A percentile compares a stretch with the other conserved stretches of the same genome.
These are phyloP conservation scores for Zygotorulaspora chibaensis DNA, from an alignment of 805 yeast genomes.

Conservation along the genomic window DNA sequence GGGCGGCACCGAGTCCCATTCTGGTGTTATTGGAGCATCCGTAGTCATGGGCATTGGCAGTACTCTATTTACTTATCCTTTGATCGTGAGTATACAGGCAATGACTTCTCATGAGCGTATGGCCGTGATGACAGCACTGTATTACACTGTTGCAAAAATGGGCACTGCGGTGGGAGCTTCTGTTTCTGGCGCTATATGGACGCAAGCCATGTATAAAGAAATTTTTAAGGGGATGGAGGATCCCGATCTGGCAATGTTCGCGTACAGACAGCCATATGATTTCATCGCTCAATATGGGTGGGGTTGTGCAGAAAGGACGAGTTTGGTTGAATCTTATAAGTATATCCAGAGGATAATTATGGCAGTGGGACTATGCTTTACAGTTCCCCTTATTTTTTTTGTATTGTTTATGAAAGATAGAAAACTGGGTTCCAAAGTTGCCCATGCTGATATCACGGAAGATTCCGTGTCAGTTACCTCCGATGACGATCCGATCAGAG, in stretches of 20 bases:
- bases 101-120: slow-evolving; percentile 60
- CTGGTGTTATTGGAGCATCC: slow-evolving; percentile 63
- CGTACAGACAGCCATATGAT: slow-evolving; percentile 51
- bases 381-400: slow-evolving; percentile 25
- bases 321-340: slow-evolving; percentile 54
- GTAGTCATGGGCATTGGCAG: slow-evolving; percentile 67
- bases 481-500: slow-evolving; percentile 23
- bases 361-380: slow-evolving; percentile 36
- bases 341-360: slow-evolving; percentile 56
- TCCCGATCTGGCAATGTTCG: slow-evolving; percentile 39
- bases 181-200: slow-evolving; percentile 74
- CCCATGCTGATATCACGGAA: slow-evolving; percentile 27
- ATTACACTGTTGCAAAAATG: slow-evolving; percentile 53
- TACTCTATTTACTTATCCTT: slow-evolving; percentile 62
- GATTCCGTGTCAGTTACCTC: slow-evolving; percentile 21
- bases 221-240: slow-evolving; percentile 37
- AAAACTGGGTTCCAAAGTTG: slow-evolving; percentile 23
- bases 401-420: slow-evolving; percentile 29
- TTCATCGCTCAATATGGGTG: slow-evolving; percentile 48
- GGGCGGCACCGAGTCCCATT: slow-evolving; percentile 44
- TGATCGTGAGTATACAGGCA: slow-evolving; percentile 58
- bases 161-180: slow-evolving; percentile 63
- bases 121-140: slow-evolving; percentile 60
- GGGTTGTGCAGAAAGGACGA: slow-evolving; percentile 60
- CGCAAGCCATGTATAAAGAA: slow-evolving; percentile 51